phyloP scores from a whole-genome alignment of 1,139 yeast species.

The Geotrichum macrosporum region DNA sequence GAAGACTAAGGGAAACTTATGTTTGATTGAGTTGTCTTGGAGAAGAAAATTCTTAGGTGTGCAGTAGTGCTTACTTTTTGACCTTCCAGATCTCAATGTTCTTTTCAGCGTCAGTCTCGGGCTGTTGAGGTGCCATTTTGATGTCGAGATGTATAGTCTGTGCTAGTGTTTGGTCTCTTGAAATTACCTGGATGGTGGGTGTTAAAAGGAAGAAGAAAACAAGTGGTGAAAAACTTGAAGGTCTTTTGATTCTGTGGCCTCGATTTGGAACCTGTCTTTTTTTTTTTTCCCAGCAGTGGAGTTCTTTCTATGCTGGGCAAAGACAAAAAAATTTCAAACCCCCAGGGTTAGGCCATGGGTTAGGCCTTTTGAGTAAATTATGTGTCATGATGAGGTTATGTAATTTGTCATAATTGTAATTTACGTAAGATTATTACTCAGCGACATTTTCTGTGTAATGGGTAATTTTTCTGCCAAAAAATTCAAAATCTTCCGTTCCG shows the following conservation, averaged over 20 bases:
- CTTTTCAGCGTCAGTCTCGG: conserved; percentile 70
- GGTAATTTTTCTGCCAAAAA: no score
- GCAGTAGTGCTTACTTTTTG: conserved; percentile 50
- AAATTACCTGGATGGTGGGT: background rate
- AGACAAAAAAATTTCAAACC: no score
- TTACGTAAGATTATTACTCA: background rate
- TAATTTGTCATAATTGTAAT: background rate
- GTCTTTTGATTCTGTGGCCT: no score
- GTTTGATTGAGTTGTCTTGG: no score
- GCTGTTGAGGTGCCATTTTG: conserved; percentile 31
- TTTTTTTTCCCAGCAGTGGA: no score
- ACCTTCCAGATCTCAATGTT: conserved; percentile 99
- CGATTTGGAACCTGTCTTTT: no score
- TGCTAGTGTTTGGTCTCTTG: background rate
- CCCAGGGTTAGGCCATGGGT: no score
- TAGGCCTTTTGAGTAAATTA: no score
- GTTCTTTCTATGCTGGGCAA: no score
- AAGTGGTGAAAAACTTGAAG: no score
- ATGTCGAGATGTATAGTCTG: background rate
- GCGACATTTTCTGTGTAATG: background rate
- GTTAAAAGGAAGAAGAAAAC: background rate
- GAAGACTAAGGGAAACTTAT: no score
- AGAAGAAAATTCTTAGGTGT: background rate
- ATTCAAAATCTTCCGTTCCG: background rate
- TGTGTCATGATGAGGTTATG: background rate